Percentiles rank a stretch among this genome's conserved stretches.
These are phyloP conservation scores for Ganoderma meredithae DNA, from an alignment of 1,284 basidiomycete species.

Conservation along the genomic window DNA sequence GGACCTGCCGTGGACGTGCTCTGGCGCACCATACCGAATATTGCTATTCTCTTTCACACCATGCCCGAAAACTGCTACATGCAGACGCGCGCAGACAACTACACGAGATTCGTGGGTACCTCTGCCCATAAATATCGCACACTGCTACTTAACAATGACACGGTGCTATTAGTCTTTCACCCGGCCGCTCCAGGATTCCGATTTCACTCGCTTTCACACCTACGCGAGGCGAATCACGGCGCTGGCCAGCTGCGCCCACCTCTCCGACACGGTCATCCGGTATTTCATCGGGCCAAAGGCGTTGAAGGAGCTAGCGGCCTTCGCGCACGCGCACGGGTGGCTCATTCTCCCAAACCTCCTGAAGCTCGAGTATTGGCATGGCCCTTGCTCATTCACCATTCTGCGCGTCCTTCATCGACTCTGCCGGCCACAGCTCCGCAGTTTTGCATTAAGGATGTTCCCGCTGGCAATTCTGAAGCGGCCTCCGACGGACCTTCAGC, in stretches of 20 bases:
- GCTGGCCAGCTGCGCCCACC: not conserved
- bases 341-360: slow-evolving; percentile 11
- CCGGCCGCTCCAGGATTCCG: not conserved
- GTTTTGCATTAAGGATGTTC: not conserved
- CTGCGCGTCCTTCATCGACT: not conserved
- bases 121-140: not conserved
- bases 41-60: slow-evolving; percentile 11
- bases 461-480: not conserved
- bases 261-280: not conserved
- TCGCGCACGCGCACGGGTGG: not conserved
- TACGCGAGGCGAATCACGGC: not conserved
- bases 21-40: slow-evolving; percentile 9
- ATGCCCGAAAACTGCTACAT: slow-evolving; percentile 9
- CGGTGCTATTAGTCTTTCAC: not conserved
- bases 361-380: slow-evolving; percentile 1
- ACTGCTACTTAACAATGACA: not conserved
- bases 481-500: not conserved
- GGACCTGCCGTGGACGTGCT: not conserved
- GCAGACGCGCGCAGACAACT: not conserved
- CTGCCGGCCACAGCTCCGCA: not conserved
- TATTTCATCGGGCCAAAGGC: not conserved
- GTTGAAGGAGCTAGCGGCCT: not conserved
- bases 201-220: not conserved
- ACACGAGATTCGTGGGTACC: slow-evolving; percentile 7
- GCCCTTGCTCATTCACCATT: not conserved